These are phyloP conservation scores for Chara braunii DNA, from an alignment of 139 green algal genomes.

Conservation along the genomic window DNA sequence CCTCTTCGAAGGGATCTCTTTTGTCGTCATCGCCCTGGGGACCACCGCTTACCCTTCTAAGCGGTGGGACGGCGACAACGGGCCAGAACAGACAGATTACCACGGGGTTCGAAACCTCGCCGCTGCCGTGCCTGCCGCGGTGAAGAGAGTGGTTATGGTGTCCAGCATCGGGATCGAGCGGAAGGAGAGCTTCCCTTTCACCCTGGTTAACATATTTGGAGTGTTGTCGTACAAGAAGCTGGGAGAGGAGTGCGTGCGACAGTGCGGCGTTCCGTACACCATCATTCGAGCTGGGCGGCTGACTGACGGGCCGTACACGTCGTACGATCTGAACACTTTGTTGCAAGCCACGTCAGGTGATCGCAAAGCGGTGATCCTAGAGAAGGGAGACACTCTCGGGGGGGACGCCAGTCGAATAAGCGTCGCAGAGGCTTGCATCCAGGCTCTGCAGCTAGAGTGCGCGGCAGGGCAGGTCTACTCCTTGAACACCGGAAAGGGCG, in stretches of 20 bases:
- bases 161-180: conserved; percentile 80
- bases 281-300: conserved; percentile 79
- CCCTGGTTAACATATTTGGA: conserved; percentile 87
- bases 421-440: conserved; percentile 43
- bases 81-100: conserved; percentile 25
- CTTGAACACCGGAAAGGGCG: conserved; percentile 17
- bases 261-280: conserved; percentile 75
- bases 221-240: conserved; percentile 87
- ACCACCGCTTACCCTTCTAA: conserved; percentile 35
- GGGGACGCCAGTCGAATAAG: conserved; percentile 39
- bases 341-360: conserved; percentile 54
- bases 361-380: neutral
- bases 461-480: conserved; percentile 12
- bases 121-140: neutral
- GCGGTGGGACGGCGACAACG: conserved; percentile 26
- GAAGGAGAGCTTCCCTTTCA: conserved; percentile 27
- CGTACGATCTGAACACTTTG: conserved; percentile 94
- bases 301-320: conserved; percentile 96
- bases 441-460: conserved; percentile 17
- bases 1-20: conserved; percentile 5
- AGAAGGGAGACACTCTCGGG: conserved; percentile 23
- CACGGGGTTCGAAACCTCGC: conserved; percentile 18
- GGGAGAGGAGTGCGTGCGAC: conserved; percentile 54
- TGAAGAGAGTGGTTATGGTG: conserved; percentile 77
- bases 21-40: conserved; percentile 8